Percentiles rank a stretch among this genome's conserved stretches.
These are phyloP conservation scores for Peronospora destructor DNA, from an alignment of 352 stramenopile genomes.

Conservation along the genomic window DNA sequence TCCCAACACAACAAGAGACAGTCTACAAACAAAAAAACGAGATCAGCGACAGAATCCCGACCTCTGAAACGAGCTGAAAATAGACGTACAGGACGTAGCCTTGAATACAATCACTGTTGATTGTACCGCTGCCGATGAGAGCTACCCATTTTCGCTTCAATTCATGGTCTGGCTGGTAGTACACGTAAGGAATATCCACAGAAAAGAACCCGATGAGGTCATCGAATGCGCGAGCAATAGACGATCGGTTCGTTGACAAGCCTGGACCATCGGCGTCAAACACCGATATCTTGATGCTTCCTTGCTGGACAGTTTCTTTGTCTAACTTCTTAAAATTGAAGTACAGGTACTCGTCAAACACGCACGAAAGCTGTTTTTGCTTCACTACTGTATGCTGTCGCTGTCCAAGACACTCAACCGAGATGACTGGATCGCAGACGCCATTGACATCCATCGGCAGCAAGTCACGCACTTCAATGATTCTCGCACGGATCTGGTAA, in stretches of 20 bases:
- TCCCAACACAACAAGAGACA: slow-evolving; percentile 83
- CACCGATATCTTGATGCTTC: slow-evolving; percentile 76
- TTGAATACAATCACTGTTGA: slow-evolving; percentile 80
- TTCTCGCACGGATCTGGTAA: slow-evolving; percentile 80
- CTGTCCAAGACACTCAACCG: slow-evolving; percentile 77
- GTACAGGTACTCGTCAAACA: slow-evolving; percentile 89
- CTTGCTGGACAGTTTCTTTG: slow-evolving; percentile 64
- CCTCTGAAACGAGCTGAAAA: background rate
- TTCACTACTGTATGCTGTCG: slow-evolving; percentile 76
- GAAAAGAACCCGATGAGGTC: slow-evolving; percentile 83
- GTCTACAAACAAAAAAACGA: slow-evolving; percentile 24
- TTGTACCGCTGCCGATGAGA: slow-evolving; percentile 65
- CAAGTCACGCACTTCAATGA: slow-evolving; percentile 89
- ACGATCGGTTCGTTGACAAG: slow-evolving; percentile 24
- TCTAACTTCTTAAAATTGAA: slow-evolving; percentile 84
- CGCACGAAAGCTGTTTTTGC: slow-evolving; percentile 74
- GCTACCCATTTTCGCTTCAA: slow-evolving; percentile 87
- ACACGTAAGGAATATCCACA: slow-evolving; percentile 80
- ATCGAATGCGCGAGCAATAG: slow-evolving; percentile 35
- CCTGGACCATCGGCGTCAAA: slow-evolving; percentile 65
- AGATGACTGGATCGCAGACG: slow-evolving; percentile 83
- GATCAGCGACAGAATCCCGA: slow-evolving; percentile 2
- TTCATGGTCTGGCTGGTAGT: slow-evolving; percentile 83
- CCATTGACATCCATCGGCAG: slow-evolving; percentile 83
- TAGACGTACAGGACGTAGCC: slow-evolving; percentile 77